Base-by-base conservation (phyloP, 1,139 yeast genomes). In the Protomyces gravidus region DNA sequence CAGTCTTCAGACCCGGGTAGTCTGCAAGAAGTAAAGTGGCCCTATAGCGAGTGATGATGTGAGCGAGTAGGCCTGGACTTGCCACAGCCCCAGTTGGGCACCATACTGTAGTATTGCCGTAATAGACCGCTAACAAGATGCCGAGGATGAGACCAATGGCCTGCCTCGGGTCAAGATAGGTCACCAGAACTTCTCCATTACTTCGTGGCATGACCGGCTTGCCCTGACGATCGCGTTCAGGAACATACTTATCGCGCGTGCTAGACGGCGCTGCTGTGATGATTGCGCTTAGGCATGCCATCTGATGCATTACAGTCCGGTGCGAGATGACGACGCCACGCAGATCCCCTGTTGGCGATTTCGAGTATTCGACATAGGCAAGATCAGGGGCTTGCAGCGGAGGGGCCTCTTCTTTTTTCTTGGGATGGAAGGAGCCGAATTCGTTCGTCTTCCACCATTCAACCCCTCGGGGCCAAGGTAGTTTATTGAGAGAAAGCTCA, bases 261-360 rank as follows among this genome's bases (percentile, higher is more conserved):
- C 53, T 55, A 19, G 51, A 45, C 5, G 90, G 88, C 23, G 60
- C 62, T 33, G 67, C 63, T 17, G 65, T 68, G 78, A 92, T 73
- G 27, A 94, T 81, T 5, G 82, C 78, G 13, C 86, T 79, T 39
- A 94, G 70, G 58, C 89, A 81, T 62, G 81, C 79, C 92, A 92
- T 88, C 69, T 92, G 98, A 67, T 89, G 94, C 67, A 86, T 78
- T 17, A 94, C 80, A 0, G 96, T 89, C 62, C 89, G 77, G 68
- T 92, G 97, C 32, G 94, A 86, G 69, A 94, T 80, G 0, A 95
- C 96, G 45, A 94, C 95, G 5, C 99, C 99, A 59, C 96, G 79
- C 36, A 89, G 73, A 66, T 90, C 95, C 1, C 97, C 97, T 19
- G 88, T 81, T 0, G 97, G 95, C 1, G 95, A 86, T 66, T 94